phyloP scores from a whole-genome alignment of 805 yeast genomes.

The Ogataea parapolymorpha region DNA sequence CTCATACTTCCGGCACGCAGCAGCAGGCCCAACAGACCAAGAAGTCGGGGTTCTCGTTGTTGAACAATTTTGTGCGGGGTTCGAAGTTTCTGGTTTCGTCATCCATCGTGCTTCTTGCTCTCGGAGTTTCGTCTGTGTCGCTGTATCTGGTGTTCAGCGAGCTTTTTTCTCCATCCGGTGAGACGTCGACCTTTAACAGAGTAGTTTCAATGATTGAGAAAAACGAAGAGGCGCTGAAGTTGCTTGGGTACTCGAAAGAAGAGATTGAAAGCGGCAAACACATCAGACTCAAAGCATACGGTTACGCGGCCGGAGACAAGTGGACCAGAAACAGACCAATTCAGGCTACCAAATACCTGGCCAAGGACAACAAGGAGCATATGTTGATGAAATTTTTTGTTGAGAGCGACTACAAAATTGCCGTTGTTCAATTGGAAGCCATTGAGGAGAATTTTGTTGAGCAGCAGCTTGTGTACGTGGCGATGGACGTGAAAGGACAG shows the following conservation, averaged over 20 bases:
- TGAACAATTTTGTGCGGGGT: constrained; percentile 47
- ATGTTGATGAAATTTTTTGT: constrained; percentile 83
- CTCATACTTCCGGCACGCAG: constrained; percentile 1
- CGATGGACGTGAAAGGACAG: constrained; percentile 71
- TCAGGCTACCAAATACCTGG: constrained; percentile 59
- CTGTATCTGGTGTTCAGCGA: constrained; percentile 77
- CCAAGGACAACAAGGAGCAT: constrained; percentile 76
- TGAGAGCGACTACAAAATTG: constrained; percentile 63
- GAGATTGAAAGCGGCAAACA: constrained; percentile 44
- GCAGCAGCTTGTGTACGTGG: constrained; percentile 69
- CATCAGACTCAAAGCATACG: constrained; percentile 73
- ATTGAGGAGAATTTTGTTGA: constrained; percentile 61
- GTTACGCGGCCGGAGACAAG: constrained; percentile 63
- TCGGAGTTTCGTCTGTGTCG: constrained; percentile 64
- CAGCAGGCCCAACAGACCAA: constrained; percentile 14
- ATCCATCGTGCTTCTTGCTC: constrained; percentile 61
- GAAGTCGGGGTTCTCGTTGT: constrained; percentile 35
- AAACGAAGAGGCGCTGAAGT: constrained; percentile 54
- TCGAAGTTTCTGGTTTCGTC: constrained; percentile 62
- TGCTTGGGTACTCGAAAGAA: constrained; percentile 40
- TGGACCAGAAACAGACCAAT: constrained; percentile 91
- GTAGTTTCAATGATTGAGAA: constrained; percentile 76
- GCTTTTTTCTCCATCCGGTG: constrained; percentile 84
- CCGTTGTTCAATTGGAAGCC: constrained; percentile 77
- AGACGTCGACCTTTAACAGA: constrained; percentile 83